Conservation (phyloP, 345 rosid genomes). For the Angophora floribunda region DNA sequence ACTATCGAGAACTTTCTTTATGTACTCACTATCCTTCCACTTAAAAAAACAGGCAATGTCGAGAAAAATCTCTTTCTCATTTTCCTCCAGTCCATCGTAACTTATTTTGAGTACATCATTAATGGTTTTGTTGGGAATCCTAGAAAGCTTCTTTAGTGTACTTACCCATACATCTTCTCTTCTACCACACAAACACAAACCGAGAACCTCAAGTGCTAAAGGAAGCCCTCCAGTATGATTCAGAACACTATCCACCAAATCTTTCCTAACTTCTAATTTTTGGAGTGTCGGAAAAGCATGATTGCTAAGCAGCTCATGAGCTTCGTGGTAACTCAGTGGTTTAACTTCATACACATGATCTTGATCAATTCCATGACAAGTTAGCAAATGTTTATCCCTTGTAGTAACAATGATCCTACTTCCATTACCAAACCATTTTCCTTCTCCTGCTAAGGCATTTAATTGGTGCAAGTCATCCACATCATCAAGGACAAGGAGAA, state of each 20-base stretch:
- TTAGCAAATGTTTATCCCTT: not conserved
- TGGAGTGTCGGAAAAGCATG: accelerated
- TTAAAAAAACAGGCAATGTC: not conserved
- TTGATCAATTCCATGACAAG: not conserved
- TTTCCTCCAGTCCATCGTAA: not conserved
- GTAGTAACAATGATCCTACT: not conserved
- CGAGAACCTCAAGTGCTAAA: not conserved
- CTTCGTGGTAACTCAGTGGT: accelerated
- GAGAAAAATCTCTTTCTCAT: not conserved
- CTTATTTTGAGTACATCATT: not conserved
- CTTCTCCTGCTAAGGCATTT: not conserved
- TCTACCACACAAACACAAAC: not conserved
- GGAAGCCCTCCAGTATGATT: not conserved
- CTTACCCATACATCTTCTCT: not conserved
- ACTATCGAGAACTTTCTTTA: not conserved
- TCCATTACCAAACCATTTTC: not conserved
- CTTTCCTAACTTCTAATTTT: no score
- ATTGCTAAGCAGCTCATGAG: not conserved
- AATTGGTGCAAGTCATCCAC: not conserved
- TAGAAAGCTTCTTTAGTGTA: not conserved
- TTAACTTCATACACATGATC: not conserved
- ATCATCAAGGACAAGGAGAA: not conserved
- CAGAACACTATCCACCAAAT: not conserved
- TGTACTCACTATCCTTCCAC: accelerated
- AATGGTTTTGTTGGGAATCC: not conserved